phyloP scores from a whole-genome alignment of 148 eudicot genomes.

The Nepenthes gracilis region DNA sequence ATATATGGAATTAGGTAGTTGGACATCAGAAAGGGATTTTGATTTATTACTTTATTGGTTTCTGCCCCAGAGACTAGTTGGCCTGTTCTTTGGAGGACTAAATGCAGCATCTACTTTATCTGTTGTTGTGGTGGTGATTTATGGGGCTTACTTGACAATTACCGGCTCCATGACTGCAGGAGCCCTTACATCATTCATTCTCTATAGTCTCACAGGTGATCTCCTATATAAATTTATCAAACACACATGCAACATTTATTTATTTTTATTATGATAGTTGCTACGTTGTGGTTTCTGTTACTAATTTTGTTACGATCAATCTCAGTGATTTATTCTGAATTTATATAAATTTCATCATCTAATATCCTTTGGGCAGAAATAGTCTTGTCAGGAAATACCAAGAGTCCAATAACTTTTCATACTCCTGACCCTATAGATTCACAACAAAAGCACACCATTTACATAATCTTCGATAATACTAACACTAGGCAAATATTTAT shows the following conservation, averaged over 20 bases:
- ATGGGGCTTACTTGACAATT: slow-evolving; percentile 81
- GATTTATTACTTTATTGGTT: slow-evolving; percentile 1
- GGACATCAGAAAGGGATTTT: not conserved
- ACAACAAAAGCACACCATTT: too few species aligned
- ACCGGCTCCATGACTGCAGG: slow-evolving; percentile 73
- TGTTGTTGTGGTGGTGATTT: slow-evolving; percentile 75
- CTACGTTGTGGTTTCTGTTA: too few species aligned
- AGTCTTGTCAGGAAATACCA: too few species aligned
- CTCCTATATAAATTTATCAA: not conserved
- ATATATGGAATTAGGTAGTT: not conserved
- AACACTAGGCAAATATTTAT: too few species aligned
- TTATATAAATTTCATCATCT: too few species aligned
- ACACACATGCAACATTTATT: not conserved
- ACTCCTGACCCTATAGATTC: too few species aligned
- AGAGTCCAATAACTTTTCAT: too few species aligned
- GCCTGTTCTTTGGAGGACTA: slow-evolving; percentile 65
- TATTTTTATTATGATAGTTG: not conserved
- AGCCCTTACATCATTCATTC: slow-evolving; percentile 81
- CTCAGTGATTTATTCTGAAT: too few species aligned
- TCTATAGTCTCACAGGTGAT: slow-evolving; percentile 82
- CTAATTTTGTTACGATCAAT: too few species aligned
- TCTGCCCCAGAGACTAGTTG: slow-evolving; percentile 56
- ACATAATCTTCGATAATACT: too few species aligned
- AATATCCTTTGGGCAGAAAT: too few species aligned
- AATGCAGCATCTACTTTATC: slow-evolving; percentile 86